Evolutionary conservation across 2,329 filamentous ascomycete genomes (phyloP), one percentile per base, ranked within the genome.

Genomic region (Aspergillus puulaauensis): DNA sequence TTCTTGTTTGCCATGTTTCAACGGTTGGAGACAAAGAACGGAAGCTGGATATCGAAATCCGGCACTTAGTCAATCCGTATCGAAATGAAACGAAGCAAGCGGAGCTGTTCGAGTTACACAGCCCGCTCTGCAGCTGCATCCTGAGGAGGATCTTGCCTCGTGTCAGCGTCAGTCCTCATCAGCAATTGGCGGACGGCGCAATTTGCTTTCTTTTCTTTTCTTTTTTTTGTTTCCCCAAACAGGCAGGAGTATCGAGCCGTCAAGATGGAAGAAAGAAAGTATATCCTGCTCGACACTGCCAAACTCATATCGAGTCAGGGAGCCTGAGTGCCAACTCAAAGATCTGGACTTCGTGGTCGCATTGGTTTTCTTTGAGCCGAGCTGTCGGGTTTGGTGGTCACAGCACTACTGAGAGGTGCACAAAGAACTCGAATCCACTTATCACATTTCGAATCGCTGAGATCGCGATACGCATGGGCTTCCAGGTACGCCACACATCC

Each of bases 401-500:
- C 50, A 23, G 40, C 40, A 35, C 40, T 27, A 43, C 31, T 37
- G 35, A 23, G 19, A 31, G 24, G 5, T 21, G 21, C 23, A 47
- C 33, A 54, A 54, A 54, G 51, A 54, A 45, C 27, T 47, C 31
- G 33, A 54, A 45, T 31, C 51, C 51, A 54, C 51, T 54, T 33
- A 40, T 54, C 51, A 54, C 51, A 54, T 47, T 44, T 47, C 35
- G 35, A 47, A 40, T 40, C 44, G 44, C 52, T 21, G 33, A 48
- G 21, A 47, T 54, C 51, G n/a, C n/a, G 21, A 48, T 40, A 15
- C n/a, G n/a, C 40, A 41, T 17, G 31, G 17, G 8, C 31, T 12
- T 47, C 9, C 19, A 46, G 46, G 44, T 9, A 15, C 51, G 41
- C 31, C 43, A 53, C 31, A 37, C 21, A 53, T 46, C 31, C 52